A percentile compares a stretch with the other conserved stretches of the same genome.
Conservation (phyloP, 441 rosid genomes). For the Euphorbia celastroides region DNA sequence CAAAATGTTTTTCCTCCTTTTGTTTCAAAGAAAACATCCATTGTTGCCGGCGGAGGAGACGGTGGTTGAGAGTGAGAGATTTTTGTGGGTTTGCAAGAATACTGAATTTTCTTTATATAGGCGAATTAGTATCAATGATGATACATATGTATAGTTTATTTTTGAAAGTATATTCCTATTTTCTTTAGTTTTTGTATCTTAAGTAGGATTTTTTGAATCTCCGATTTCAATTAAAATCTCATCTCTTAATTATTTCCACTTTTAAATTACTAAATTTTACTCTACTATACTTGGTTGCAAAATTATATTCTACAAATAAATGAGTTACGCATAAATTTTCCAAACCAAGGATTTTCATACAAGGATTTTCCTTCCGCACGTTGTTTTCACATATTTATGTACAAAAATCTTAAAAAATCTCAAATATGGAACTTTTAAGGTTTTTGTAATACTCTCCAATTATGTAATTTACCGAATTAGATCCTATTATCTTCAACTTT, state of each 20-base stretch:
- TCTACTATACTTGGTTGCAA: too few species aligned
- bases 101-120: too few species aligned
- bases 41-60: slow-evolving; percentile 13
- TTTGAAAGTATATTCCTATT: neutral
- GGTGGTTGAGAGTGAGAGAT: neutral
- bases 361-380: neutral
- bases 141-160: neutral
- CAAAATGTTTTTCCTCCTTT: slow-evolving; percentile 44
- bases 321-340: neutral
- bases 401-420: too few species aligned
- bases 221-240: too few species aligned
- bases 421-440: neutral
- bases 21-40: slow-evolving; percentile 64
- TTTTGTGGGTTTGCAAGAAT: neutral
- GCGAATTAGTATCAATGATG: neutral
- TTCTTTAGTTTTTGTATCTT: too few species aligned
- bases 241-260: too few species aligned
- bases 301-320: neutral
- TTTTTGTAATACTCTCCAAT: too few species aligned
- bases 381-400: neutral
- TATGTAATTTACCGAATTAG: too few species aligned
- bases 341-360: neutral
- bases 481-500: too few species aligned
- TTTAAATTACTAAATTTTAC: too few species aligned
- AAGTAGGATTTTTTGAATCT: too few species aligned